Evolutionary conservation across 129 eudicot species (phyloP).

Genomic region (carrot (Daucus carota)): DNA sequence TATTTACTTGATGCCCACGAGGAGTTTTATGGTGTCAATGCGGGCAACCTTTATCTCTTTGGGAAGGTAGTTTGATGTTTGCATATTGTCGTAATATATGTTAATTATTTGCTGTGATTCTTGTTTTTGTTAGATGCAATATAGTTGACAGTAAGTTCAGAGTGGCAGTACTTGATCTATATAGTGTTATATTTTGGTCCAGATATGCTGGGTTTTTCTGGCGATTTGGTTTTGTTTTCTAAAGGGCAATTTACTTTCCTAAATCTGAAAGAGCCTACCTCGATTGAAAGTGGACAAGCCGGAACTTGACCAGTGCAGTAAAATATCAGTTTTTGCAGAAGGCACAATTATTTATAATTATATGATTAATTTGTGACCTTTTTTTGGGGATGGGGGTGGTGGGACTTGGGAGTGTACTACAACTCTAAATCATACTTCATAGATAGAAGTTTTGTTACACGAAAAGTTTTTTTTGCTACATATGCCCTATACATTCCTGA

Average conservation of each 20-base stretch:
- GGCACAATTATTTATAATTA: not conserved
- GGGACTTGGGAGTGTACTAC: no score
- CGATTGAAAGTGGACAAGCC: not conserved
- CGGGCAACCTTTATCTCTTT: constrained; percentile 78
- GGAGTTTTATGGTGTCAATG: constrained; percentile 67
- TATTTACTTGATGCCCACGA: constrained; percentile 87
- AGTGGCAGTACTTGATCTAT: not conserved
- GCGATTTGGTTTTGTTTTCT: no score
- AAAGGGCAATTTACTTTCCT: no score
- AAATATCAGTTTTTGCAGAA: not conserved
- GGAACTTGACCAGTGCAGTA: not conserved
- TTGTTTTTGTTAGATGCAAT: not conserved
- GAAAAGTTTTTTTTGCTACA: not conserved
- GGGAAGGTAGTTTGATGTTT: constrained; percentile 62
- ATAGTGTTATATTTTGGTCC: not conserved
- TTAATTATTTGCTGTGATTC: not conserved
- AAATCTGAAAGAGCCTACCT: not conserved
- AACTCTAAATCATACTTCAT: not conserved
- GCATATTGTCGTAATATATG: not conserved
- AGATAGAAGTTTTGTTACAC: not conserved
- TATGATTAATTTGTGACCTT: not conserved
- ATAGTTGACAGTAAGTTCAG: not conserved
- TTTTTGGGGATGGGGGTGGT: not conserved
- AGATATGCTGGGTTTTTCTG: no score
- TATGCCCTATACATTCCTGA: not conserved